These are phyloP conservation scores for Fraxinus latifolia DNA, from an alignment of 305 asterid genomes.

Conservation along the genomic window DNA sequence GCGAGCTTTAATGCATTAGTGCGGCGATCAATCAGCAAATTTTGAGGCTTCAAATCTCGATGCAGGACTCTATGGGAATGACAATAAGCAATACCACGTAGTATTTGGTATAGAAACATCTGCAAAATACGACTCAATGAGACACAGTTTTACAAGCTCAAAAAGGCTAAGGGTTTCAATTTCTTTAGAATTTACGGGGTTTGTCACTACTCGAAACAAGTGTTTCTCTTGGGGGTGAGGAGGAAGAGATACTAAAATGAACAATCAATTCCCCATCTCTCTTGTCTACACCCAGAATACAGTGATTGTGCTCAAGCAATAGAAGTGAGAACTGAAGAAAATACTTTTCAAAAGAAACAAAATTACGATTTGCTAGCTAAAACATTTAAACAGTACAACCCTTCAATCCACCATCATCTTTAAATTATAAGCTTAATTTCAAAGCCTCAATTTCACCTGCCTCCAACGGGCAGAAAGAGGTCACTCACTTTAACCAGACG, in stretches of 20 bases:
- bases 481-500: conserved; percentile 68
- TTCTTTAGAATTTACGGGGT: not conserved
- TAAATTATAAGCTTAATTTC: not conserved
- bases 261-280: not conserved
- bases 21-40: conserved; percentile 90
- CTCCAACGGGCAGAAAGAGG: conserved; percentile 23
- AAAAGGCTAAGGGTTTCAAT: not conserved
- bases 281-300: conserved; percentile 12
- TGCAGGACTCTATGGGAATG: conserved; percentile 98
- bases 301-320: conserved; percentile 9
- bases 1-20: conserved; percentile 95
- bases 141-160: conserved; percentile 12
- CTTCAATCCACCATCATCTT: not conserved
- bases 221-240: not conserved
- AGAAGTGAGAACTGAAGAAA: not conserved
- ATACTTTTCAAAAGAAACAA: not conserved
- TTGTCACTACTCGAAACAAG: not conserved
- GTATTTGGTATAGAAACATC: conserved; percentile 86
- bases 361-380: conserved; percentile 3
- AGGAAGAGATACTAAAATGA: not conserved
- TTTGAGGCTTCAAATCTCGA: conserved; percentile 96
- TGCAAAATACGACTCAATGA: conserved; percentile 35
- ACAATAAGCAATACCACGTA: conserved; percentile 90
- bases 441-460: conserved; percentile 4
- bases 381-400: not conserved